Percentiles rank a stretch among this genome's conserved stretches.
Conservation (phyloP, 2,329 filamentous ascomycete genomes). For the Leptographium procerum region DNA sequence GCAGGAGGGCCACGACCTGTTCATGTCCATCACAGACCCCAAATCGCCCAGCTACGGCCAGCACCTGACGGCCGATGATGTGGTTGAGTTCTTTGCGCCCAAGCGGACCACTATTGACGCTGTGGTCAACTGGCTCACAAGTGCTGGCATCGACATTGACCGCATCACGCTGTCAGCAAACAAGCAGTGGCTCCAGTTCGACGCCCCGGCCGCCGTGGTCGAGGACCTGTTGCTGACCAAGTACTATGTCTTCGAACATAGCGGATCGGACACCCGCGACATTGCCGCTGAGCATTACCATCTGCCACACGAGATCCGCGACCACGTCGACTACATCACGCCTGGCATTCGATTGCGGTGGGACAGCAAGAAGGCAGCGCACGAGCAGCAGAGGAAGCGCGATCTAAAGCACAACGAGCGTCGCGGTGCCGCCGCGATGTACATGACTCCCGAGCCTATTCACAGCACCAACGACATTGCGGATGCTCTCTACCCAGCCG, state of each 20-base stretch:
- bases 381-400: background rate
- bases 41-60: conserved; percentile 22
- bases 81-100: conserved; percentile 27
- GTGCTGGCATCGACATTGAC: conserved; percentile 18
- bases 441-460: conserved; percentile 3
- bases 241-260: conserved; percentile 16
- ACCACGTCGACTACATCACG: conserved; percentile 45
- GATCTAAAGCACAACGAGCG: background rate
- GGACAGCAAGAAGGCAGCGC: background rate
- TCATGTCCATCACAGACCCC: conserved; percentile 21
- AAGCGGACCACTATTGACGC: conserved; percentile 19
- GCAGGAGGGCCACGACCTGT: conserved; percentile 18
- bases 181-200: conserved; percentile 18
- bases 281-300: conserved; percentile 22
- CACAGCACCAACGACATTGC: background rate
- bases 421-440: background rate
- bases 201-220: conserved; percentile 15
- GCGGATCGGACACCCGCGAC: conserved; percentile 11
- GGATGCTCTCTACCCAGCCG: background rate
- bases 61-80: conserved; percentile 25
- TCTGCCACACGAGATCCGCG: conserved; percentile 32
- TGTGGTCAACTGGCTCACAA: conserved; percentile 22
- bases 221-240: conserved; percentile 16
- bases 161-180: conserved; percentile 13
- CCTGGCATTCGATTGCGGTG: conserved; percentile 39